A percentile compares a stretch with the other conserved stretches of the same genome.
These are phyloP conservation scores for Pichia rugopelliculosa DNA, from an alignment of 805 yeast genomes.

Conservation along the genomic window DNA sequence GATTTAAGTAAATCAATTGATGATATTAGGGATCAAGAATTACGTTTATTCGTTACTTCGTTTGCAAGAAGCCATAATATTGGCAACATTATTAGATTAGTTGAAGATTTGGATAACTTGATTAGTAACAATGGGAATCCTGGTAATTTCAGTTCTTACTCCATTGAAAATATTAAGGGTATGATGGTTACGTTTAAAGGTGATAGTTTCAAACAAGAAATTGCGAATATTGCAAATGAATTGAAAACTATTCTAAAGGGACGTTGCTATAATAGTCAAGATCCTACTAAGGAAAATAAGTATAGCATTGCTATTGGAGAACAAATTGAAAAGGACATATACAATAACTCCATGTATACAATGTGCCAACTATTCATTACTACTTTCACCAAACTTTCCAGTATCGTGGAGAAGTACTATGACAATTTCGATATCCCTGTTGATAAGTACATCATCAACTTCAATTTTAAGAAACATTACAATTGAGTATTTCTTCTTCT, in stretches of 20 bases:
- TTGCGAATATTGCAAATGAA: conserved; percentile 46
- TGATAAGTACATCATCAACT: conserved; percentile 26
- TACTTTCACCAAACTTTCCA: conserved; percentile 46
- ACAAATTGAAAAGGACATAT: conserved; percentile 45
- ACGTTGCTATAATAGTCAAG: conserved; percentile 15
- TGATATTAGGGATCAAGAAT: conserved; percentile 27
- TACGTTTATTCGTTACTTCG: conserved; percentile 37
- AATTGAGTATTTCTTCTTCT: neutral
- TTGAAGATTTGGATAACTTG: conserved; percentile 53
- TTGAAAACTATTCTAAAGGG: conserved; percentile 45
- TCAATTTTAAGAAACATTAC: conserved; percentile 24
- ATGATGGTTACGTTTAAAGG: conserved; percentile 51
- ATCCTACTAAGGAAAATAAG: conserved; percentile 21
- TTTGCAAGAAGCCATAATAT: conserved; percentile 43
- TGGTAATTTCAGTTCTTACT: conserved; percentile 56
- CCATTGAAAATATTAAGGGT: conserved; percentile 49
- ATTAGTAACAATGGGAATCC: conserved; percentile 38
- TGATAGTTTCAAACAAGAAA: conserved; percentile 48
- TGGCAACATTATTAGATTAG: conserved; percentile 61
- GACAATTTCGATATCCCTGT: conserved; percentile 26
- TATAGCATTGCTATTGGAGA: conserved; percentile 22
- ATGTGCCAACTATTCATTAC: conserved; percentile 54
- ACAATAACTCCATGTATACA: conserved; percentile 62
- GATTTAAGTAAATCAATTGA: conserved; percentile 24
- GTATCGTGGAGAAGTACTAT: conserved; percentile 49